These are phyloP conservation scores for Ambrosiella xylebori DNA, from an alignment of 2,329 filamentous ascomycete genomes.

Conservation along the genomic window DNA sequence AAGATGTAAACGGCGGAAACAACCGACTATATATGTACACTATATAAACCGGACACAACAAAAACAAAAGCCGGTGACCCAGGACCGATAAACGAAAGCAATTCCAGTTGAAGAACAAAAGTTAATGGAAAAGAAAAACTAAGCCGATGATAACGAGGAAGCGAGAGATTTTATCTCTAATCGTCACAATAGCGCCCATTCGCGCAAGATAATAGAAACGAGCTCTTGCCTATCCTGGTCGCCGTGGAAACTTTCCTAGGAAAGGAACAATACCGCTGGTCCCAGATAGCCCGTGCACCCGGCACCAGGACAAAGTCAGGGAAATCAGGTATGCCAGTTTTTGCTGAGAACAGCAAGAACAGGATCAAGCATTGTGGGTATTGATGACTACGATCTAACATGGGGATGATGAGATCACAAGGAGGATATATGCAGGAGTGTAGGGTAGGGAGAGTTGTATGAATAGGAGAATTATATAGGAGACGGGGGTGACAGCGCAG, in stretches of 20 bases:
- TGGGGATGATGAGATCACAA: not conserved
- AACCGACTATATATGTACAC: too few relatives aligned
- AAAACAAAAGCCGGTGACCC: too few relatives aligned
- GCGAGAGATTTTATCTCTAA: not conserved
- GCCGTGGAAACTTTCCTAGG: not conserved
- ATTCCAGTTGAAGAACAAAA: not conserved
- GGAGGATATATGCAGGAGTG: constrained; percentile 4
- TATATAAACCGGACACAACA: too few relatives aligned
- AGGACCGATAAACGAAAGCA: not conserved
- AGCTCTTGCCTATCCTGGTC: constrained; percentile 2
- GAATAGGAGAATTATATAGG: not conserved
- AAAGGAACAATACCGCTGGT: constrained; percentile 7
- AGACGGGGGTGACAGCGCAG: not conserved
- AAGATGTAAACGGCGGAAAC: not conserved
- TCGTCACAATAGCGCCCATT: not conserved
- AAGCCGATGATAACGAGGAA: not conserved
- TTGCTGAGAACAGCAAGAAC: not conserved
- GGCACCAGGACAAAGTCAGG: not conserved
- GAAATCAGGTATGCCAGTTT: not conserved
- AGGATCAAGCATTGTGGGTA: not conserved
- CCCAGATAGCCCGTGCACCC: constrained; percentile 1
- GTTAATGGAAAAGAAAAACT: not conserved
- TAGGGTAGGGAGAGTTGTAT: not conserved
- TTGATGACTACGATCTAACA: not conserved
- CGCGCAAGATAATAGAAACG: not conserved